These are phyloP conservation scores for Botrytis squamosa DNA, from an alignment of 2,329 filamentous ascomycete genomes.

Conservation along the genomic window DNA sequence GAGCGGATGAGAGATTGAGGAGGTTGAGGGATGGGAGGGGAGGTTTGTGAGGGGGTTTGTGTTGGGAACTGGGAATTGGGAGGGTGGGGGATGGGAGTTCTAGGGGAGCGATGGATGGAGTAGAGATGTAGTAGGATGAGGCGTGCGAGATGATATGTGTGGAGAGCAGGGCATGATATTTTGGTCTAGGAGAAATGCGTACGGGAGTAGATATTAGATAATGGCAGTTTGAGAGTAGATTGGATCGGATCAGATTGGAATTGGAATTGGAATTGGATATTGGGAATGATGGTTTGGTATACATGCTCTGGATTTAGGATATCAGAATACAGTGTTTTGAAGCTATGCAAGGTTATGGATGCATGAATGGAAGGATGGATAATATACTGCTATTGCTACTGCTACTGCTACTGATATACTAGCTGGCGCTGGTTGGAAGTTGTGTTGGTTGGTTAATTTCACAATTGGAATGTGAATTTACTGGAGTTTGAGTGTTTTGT, in stretches of 20 bases:
- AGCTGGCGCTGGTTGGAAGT: no score
- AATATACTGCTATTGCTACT: background rate
- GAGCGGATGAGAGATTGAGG: slow-evolving; percentile 19
- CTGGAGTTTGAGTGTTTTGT: background rate
- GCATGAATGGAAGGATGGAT: background rate
- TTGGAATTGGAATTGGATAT: background rate
- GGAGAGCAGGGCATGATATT: background rate
- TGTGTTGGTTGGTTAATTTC: background rate
- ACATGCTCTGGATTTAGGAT: background rate
- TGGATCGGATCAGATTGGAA: background rate
- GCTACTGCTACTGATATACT: background rate
- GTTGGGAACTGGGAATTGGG: no score
- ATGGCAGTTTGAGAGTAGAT: background rate
- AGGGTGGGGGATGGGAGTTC: background rate
- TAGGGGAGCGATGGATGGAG: background rate
- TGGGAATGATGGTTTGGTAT: background rate
- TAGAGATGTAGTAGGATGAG: no score
- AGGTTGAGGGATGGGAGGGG: slow-evolving; percentile 21
- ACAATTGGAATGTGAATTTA: background rate
- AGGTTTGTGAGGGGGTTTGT: background rate
- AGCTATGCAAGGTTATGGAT: background rate
- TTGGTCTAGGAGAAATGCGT: background rate
- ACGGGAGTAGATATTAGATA: background rate
- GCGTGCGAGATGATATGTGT: no score
- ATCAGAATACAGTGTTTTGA: background rate